Percentiles rank a stretch among this genome's conserved stretches.
These are phyloP conservation scores for Colletotrichum musicola DNA, from an alignment of 2,329 filamentous ascomycete species.

Conservation along the genomic window DNA sequence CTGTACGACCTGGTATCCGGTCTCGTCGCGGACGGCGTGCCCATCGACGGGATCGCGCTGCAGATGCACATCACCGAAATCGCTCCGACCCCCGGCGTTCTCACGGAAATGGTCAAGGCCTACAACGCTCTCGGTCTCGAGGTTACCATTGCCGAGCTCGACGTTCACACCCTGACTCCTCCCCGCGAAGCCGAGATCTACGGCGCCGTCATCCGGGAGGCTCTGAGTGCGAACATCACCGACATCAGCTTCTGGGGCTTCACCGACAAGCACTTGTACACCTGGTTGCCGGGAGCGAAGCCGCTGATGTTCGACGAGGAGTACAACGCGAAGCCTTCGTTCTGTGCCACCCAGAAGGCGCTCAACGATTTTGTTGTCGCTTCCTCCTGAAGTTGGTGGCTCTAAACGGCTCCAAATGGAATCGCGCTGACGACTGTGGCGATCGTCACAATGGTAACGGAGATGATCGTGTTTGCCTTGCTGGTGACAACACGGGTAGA, in stretches of 20 bases:
- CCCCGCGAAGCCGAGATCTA: slow-evolving; percentile 70
- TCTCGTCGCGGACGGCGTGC: slow-evolving; percentile 69
- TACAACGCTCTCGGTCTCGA: slow-evolving; percentile 65
- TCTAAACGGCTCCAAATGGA: too few relatives aligned
- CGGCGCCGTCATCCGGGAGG: slow-evolving; percentile 68
- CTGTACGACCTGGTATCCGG: slow-evolving; percentile 51
- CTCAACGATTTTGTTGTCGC: too few relatives aligned
- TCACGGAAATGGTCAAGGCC: slow-evolving; percentile 14
- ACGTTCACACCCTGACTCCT: slow-evolving; percentile 61
- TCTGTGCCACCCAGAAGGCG: slow-evolving; percentile 18
- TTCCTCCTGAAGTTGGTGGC: too few relatives aligned
- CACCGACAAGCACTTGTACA: slow-evolving; percentile 57
- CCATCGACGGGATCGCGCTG: slow-evolving; percentile 71
- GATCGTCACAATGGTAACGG: too few relatives aligned
- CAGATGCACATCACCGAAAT: slow-evolving; percentile 31
- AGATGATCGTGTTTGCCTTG: too few relatives aligned
- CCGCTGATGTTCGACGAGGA: slow-evolving; percentile 67
- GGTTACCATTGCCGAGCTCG: slow-evolving; percentile 75
- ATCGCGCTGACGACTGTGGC: too few relatives aligned
- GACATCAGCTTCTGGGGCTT: slow-evolving; percentile 75
- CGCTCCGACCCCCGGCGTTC: slow-evolving; percentile 16
- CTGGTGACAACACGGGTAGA: too few relatives aligned
- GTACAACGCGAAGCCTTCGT: slow-evolving; percentile 64
- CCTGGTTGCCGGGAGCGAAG: slow-evolving; percentile 62
- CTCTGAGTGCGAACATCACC: slow-evolving; percentile 67